phyloP scores from a whole-genome alignment of 2,329 filamentous ascomycete genomes.

The Camptophora hylomeconis region DNA sequence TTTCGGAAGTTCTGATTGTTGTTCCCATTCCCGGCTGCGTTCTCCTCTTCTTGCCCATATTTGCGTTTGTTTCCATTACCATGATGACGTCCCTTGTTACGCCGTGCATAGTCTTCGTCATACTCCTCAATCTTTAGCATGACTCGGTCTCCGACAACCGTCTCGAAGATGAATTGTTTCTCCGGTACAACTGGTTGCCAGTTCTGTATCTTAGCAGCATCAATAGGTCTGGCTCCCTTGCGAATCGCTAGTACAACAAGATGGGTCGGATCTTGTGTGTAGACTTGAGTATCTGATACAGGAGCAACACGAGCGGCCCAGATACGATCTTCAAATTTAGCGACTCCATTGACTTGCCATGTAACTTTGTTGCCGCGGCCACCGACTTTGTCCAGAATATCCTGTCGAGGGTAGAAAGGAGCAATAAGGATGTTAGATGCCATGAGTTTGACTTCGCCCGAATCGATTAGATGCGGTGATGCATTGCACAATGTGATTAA shows the following conservation, averaged over 20 bases:
- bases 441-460: constrained; percentile 61
- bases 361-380: constrained; percentile 71
- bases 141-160: constrained; percentile 74
- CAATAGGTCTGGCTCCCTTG: constrained; percentile 61
- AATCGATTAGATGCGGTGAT: constrained; percentile 46
- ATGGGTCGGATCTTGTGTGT: constrained; percentile 68
- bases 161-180: constrained; percentile 65
- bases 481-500: constrained; percentile 53
- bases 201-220: constrained; percentile 67
- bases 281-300: constrained; percentile 51
- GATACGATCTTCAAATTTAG: constrained; percentile 61
- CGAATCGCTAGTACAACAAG: constrained; percentile 72
- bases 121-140: constrained; percentile 70
- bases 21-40: constrained; percentile 26
- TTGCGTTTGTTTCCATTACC: constrained; percentile 46
- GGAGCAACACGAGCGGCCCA: constrained; percentile 78
- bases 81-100: too few species aligned
- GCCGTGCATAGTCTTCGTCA: constrained; percentile 36
- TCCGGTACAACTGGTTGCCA: constrained; percentile 68
- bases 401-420: constrained; percentile 57
- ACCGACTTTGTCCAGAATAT: constrained; percentile 69
- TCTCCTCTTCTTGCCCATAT: constrained; percentile 43
- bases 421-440: constrained; percentile 88
- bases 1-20: constrained; percentile 20
- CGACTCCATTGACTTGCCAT: constrained; percentile 72